phyloP scores from a whole-genome alignment of 192 early-diverging fungal genomes.

The Thamnidium elegans region DNA sequence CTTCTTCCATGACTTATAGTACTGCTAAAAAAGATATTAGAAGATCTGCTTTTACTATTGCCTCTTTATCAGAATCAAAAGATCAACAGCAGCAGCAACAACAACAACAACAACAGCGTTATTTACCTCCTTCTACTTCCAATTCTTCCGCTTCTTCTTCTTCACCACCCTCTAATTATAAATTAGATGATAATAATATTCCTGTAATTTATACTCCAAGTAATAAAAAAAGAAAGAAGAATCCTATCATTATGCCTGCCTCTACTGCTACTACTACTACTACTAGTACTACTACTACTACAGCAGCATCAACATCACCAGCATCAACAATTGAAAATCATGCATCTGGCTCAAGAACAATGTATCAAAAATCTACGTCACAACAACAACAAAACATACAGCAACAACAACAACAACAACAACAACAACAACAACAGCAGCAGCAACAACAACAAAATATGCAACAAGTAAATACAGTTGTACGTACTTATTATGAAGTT shows the following conservation, averaged over 20 bases:
- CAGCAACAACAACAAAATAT: background rate
- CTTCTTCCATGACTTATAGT: background rate
- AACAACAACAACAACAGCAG: background rate
- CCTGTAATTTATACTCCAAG: slow-evolving; percentile 25
- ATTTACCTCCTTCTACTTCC: slow-evolving; percentile 4
- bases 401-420: background rate
- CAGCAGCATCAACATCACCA: no score
- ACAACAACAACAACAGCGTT: background rate
- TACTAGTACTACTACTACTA: no score
- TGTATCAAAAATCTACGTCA: background rate
- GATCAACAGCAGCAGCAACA: background rate
- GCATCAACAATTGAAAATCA: background rate
- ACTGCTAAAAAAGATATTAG: slow-evolving; percentile 9
- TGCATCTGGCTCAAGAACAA: no score
- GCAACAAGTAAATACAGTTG: slow-evolving; percentile 17
- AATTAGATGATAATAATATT: background rate
- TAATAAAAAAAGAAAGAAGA: slow-evolving; percentile 31
- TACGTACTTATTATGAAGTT: slow-evolving; percentile 42
- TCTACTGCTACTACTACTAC: background rate
- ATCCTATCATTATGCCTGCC: slow-evolving; percentile 19
- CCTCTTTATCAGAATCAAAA: slow-evolving; percentile 4
- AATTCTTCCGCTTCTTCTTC: slow-evolving; percentile 7
- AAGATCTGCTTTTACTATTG: slow-evolving; percentile 13
- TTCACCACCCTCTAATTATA: slow-evolving; percentile 1
- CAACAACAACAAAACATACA: background rate